Percentiles rank a stretch among this genome's conserved stretches.
These are phyloP conservation scores for Phyllosticta capitalensis DNA, from an alignment of 2,329 filamentous ascomycete species.

Conservation along the genomic window DNA sequence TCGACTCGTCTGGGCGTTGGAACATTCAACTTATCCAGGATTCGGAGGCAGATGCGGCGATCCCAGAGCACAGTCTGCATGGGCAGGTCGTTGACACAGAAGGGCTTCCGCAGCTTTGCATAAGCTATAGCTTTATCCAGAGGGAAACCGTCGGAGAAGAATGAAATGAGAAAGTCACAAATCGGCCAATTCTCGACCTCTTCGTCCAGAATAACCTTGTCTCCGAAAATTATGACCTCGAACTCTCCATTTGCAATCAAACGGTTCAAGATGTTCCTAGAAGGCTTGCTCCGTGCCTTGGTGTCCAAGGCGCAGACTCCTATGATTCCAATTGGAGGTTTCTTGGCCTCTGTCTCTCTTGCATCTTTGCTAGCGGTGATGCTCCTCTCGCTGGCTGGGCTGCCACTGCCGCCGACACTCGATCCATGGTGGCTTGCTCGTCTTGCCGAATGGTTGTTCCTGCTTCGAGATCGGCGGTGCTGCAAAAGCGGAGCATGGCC, in stretches of 20 bases:
- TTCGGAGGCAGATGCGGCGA: conserved; percentile 74
- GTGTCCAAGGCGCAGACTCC: conserved; percentile 92
- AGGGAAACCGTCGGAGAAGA: conserved; percentile 96
- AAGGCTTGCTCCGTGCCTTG: conserved; percentile 94
- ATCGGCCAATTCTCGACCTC: conserved; percentile 93
- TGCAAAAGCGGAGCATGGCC: conserved; percentile 1
- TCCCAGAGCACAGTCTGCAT: conserved; percentile 99
- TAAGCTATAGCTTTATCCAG: conserved; percentile 96
- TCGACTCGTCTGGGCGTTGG: conserved; percentile 83
- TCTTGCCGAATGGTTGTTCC: conserved; percentile 55
- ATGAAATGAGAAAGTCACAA: conserved; percentile 93
- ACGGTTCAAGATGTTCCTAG: conserved; percentile 88
- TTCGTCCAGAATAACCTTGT: conserved; percentile 97
- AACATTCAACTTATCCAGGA: conserved; percentile 82
- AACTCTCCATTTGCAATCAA: conserved; percentile 87
- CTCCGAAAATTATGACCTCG: conserved; percentile 93
- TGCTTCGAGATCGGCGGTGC: conserved; percentile 25
- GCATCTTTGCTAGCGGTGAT: conserved; percentile 58
- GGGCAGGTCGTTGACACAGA: conserved; percentile 92
- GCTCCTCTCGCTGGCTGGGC: conserved; percentile 61
- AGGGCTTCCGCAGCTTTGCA: conserved; percentile 83
- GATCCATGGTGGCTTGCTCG: conserved; percentile 9
- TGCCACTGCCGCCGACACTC: conserved; percentile 54
- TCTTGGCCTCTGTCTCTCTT: conserved; percentile 39
- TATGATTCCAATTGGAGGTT: conserved; percentile 53